Conservation (phyloP, 768 basidiomycete species). For the Megacollybia marginata region DNA sequence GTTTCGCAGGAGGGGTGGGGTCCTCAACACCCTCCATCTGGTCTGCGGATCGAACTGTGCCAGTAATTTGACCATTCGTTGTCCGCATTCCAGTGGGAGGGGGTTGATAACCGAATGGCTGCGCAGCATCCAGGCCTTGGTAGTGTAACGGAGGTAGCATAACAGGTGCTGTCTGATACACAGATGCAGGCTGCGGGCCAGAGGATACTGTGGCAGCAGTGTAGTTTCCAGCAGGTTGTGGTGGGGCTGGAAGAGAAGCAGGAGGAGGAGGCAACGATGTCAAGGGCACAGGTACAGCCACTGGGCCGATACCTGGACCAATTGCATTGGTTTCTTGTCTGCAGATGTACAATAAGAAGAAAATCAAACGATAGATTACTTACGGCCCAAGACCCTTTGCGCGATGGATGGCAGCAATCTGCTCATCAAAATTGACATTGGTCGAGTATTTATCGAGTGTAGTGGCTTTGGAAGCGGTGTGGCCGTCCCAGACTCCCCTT, state of each 20-base stretch:
- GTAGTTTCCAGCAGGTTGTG: conserved; percentile 52
- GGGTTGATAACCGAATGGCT: conserved; percentile 76
- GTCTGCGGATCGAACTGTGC: conserved; percentile 73
- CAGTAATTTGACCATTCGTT: conserved; percentile 46
- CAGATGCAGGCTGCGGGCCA: conserved; percentile 84
- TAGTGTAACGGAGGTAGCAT: conserved; percentile 85
- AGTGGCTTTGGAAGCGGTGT: conserved; percentile 87
- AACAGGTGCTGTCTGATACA: conserved; percentile 60
- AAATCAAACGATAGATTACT: conserved; percentile 22
- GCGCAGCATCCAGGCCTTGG: conserved; percentile 68
- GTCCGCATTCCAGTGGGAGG: conserved; percentile 63
- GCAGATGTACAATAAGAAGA: conserved; percentile 3
- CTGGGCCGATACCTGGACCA: conserved; percentile 83
- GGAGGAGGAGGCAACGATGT: conserved; percentile 62
- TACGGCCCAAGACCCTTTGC: conserved; percentile 86
- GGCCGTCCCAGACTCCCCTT: conserved; percentile 98
- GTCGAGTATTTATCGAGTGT: conserved; percentile 92
- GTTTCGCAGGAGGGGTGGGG: conserved; percentile 76
- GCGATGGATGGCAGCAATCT: conserved; percentile 94
- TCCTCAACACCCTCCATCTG: conserved; percentile 67
- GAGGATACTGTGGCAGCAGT: conserved; percentile 85
- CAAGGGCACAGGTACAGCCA: conserved; percentile 61
- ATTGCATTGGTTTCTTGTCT: conserved; percentile 76
- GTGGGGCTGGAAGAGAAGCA: conserved; percentile 67
- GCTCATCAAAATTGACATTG: conserved; percentile 93